A percentile compares a stretch with the other conserved stretches of the same genome.
These are phyloP conservation scores for Termitomyces sp. DNA, from an alignment of 768 basidiomycete species.

Conservation along the genomic window DNA sequence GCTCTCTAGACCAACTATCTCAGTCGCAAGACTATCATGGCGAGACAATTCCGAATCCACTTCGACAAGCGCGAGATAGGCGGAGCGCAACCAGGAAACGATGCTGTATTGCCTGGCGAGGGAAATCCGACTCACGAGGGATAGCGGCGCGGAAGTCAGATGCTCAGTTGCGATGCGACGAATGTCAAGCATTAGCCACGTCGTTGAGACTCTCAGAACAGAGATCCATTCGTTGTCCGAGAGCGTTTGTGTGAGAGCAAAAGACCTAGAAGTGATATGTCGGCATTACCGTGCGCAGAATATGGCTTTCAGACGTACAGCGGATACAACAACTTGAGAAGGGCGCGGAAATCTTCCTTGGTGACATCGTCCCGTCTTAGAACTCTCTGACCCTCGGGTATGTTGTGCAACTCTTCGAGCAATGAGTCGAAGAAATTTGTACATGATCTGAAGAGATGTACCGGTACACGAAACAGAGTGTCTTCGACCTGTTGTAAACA, in stretches of 20 bases:
- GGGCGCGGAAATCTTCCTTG: constrained; percentile 7
- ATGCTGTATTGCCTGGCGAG: constrained; percentile 6
- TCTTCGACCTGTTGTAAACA: constrained; percentile 3
- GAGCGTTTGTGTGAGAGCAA: constrained; percentile 2
- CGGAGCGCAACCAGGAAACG: constrained; percentile 5
- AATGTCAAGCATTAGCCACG: constrained; percentile 11
- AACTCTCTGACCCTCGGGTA: neutral
- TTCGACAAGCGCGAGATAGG: neutral
- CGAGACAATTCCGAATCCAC: neutral
- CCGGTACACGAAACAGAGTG: constrained; percentile 4
- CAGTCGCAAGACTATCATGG: neutral
- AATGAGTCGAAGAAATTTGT: constrained; percentile 5
- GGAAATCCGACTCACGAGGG: constrained; percentile 1
- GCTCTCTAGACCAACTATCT: constrained; percentile 1
- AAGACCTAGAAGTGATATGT: neutral
- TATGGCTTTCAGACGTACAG: neutral
- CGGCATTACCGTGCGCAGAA: neutral
- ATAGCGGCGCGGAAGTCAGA: constrained; percentile 1
- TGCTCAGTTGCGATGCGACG: constrained; percentile 9
- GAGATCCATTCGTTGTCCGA: constrained; percentile 9
- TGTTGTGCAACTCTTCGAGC: neutral
- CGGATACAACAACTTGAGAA: constrained; percentile 11
- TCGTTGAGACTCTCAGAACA: constrained; percentile 10
- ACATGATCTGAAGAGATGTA: constrained; percentile 2
- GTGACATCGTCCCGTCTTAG: constrained; percentile 4